Percentiles rank a stretch among this genome's conserved stretches.
Evolutionary conservation across 202 grass and related monocot species (phyloP).

Genomic region (Zizania palustris): DNA sequence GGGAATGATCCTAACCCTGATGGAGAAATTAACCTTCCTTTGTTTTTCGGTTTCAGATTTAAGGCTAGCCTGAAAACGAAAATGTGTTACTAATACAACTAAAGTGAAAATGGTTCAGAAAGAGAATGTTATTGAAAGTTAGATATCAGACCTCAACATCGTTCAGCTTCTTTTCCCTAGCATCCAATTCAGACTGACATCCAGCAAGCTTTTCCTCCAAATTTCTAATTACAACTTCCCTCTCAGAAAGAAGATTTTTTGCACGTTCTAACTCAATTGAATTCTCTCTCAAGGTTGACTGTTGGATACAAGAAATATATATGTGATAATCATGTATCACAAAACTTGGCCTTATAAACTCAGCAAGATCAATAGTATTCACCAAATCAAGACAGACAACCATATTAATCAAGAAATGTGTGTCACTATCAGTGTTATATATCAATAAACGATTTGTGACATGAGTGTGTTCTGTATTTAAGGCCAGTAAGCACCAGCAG

Average conservation of each 20-base stretch:
- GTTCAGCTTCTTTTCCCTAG: constrained; percentile 71
- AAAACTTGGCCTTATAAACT: background rate
- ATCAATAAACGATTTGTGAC: background rate
- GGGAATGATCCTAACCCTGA: constrained; percentile 55
- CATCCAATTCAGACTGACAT: constrained; percentile 70
- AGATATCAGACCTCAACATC: constrained; percentile 72
- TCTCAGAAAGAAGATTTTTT: constrained; percentile 81
- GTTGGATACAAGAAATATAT: constrained; percentile 25
- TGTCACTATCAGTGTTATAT: background rate
- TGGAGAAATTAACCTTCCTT: constrained; percentile 41
- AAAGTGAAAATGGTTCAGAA: constrained; percentile 4
- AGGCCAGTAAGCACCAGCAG: background rate
- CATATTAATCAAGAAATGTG: background rate
- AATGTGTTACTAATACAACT: constrained; percentile 11
- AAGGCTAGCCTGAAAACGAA: constrained; percentile 51
- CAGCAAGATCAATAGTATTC: background rate
- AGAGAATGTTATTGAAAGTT: constrained; percentile 6
- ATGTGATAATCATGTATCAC: constrained; percentile 12
- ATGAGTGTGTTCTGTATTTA: background rate
- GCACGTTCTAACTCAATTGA: constrained; percentile 59
- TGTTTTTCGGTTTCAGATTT: constrained; percentile 70
- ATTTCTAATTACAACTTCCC: constrained; percentile 60
- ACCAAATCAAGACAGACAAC: background rate
- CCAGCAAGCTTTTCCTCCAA: constrained; percentile 71
- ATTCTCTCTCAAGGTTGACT: constrained; percentile 65